Evolutionary conservation across 495 filamentous ascomycete species (phyloP).

Genomic region (Chaetomium cochliodes): DNA sequence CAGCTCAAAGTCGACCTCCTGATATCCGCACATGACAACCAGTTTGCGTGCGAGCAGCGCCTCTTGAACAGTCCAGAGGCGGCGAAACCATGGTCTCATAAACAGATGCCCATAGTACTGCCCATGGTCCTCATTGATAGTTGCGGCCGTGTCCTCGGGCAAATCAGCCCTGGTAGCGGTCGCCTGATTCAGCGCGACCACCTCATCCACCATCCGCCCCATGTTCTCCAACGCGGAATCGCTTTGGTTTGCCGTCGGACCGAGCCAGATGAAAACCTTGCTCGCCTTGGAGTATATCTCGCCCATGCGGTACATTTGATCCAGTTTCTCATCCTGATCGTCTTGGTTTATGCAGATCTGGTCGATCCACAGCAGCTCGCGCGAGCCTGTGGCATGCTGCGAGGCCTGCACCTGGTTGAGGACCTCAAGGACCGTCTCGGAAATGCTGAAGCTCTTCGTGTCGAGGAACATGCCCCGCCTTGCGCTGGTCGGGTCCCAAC

Average conservation of each 20-base stretch:
- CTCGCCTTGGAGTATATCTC: neutral
- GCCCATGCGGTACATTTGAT: conserved; percentile 5
- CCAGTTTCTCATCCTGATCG: neutral
- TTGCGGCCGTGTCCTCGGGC: neutral
- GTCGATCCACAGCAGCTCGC: neutral
- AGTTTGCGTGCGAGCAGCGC: neutral
- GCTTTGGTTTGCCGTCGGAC: neutral
- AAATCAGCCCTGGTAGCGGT: neutral
- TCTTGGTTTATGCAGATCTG: conserved; percentile 2
- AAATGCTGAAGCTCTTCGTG: neutral
- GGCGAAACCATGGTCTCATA: neutral
- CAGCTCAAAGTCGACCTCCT: neutral
- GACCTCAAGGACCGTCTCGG: neutral
- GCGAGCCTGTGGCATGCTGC: neutral
- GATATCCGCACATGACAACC: neutral
- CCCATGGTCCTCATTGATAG: neutral
- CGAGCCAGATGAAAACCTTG: conserved; percentile 3
- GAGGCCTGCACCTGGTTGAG: neutral
- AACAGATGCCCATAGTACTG: neutral
- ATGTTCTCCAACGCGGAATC: neutral
- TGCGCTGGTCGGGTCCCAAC: neutral
- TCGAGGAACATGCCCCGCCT: neutral
- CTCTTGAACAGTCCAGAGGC: neutral
- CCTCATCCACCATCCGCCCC: neutral
- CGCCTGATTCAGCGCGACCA: neutral